These are phyloP conservation scores for Helotiales sp. DNA, from an alignment of 2,329 filamentous ascomycete species.

Conservation along the genomic window DNA sequence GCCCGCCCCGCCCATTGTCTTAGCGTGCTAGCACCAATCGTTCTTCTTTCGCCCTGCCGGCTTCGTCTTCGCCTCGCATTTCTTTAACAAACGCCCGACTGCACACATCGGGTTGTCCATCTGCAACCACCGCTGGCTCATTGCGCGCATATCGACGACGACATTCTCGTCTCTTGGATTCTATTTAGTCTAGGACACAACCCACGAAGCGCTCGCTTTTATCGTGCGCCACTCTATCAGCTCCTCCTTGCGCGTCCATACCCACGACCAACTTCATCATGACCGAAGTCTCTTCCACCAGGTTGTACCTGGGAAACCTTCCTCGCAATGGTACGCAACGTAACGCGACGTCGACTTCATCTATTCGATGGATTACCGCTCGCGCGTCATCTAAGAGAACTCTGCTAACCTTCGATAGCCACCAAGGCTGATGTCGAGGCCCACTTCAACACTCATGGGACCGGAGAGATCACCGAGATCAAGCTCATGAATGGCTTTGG, in stretches of 20 bases:
- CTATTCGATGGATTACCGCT: background rate
- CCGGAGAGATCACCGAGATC: slow-evolving; percentile 96
- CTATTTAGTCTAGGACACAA: background rate
- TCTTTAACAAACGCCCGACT: background rate
- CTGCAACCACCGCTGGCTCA: background rate
- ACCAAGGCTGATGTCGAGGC: slow-evolving; percentile 96
- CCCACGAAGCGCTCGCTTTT: background rate
- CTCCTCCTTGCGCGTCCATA: slow-evolving; percentile 5
- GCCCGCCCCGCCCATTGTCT: background rate
- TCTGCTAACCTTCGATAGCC: slow-evolving; percentile 53
- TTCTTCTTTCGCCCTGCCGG: background rate
- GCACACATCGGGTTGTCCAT: background rate
- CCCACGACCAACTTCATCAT: slow-evolving; percentile 35
- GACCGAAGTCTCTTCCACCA: slow-evolving; percentile 91
- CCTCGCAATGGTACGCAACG: slow-evolving; percentile 81
- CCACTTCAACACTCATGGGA: slow-evolving; percentile 94
- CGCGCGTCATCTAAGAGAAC: background rate
- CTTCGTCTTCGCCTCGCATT: background rate
- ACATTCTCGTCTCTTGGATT: background rate
- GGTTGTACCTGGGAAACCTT: slow-evolving; percentile 97
- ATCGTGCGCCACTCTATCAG: background rate
- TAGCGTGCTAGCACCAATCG: background rate
- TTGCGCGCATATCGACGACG: background rate
- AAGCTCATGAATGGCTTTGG: slow-evolving; percentile 99
- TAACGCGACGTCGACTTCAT: background rate